Evolutionary conservation across 1,284 basidiomycete species (phyloP), one percentile per base, ranked within the genome.

Genomic region (Schizophyllum amplum): DNA sequence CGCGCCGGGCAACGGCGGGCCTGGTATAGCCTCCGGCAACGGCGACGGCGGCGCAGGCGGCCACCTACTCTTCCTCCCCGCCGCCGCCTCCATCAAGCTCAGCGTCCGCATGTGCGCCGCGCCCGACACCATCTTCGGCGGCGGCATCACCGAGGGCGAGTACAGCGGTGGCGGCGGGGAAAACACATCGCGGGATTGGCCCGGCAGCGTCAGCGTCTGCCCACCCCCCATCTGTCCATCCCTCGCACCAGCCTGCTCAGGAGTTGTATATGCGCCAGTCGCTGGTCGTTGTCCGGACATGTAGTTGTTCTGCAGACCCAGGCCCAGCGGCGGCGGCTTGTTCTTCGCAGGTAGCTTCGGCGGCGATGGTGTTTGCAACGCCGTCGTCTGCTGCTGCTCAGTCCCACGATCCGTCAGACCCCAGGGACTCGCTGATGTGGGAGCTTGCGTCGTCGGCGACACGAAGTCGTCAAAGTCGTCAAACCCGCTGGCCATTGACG

Each of bases 11-110:
- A 81, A 69, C 0, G 81, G 80, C 6, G 83, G n/a, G n/a, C n/a
- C n/a, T n/a, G 33, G 33, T 42, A 42, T 42, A 3, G 33, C 68
- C 46, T 74, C 71, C 11, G 80, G 78, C 4, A 81, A 69, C 0
- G 81, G 80, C 6, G 83, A 81, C 1, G 78, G 74, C 9, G 83
- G 80, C 23, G 81, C 78, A n/a, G 84, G 83, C 86, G 86, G 87
- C 53, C 73, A 68, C 11, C 60, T 27, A 2, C 83, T 83, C 4
- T 67, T 68, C 20, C 72, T 73, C 5, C 81, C 67, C 7, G 82
- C 81, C 6, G 80, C 83, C 17, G 68, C 68, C 60, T 81, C 75
- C 57, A 87, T 66, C 23, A 87, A 68, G 61, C 75, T 82, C 61
- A 77, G 66, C 4, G 83, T 83, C 54, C 81, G 78, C 58, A 75